Percentiles rank a stretch among this genome's conserved stretches.
phyloP scores from a whole-genome alignment of 352 stramenopile species.

The Achlya hypogyna region DNA sequence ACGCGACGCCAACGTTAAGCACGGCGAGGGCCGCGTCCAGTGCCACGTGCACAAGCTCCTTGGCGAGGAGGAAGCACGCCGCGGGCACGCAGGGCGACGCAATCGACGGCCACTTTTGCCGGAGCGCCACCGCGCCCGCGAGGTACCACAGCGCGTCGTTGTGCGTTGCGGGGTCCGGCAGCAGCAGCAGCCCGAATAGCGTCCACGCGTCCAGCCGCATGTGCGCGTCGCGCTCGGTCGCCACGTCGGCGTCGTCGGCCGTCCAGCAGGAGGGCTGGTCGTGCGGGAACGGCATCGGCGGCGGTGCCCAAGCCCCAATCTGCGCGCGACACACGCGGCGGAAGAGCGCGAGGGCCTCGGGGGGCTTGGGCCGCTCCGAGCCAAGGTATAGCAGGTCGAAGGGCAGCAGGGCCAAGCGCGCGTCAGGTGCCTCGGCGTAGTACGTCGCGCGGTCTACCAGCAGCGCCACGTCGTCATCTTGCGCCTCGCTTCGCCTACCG shows the following conservation, averaged over 20 bases:
- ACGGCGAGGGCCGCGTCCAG: not conserved
- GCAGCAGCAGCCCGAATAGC: not conserved
- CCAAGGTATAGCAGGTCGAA: slow-evolving; percentile 5
- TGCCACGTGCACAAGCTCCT: not conserved
- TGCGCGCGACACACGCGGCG: not conserved
- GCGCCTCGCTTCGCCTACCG: not conserved
- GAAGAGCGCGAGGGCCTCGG: not conserved
- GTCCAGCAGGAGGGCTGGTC: not conserved
- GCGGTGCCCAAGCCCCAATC: not conserved
- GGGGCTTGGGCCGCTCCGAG: not conserved
- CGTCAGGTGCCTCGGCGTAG: not conserved
- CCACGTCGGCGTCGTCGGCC: not conserved
- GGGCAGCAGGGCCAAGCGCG: not conserved
- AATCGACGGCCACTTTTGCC: not conserved
- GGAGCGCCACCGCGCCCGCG: not conserved
- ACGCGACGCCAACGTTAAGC: not conserved
- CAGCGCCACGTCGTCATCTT: not conserved
- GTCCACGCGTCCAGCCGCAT: not conserved
- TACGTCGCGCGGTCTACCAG: not conserved
- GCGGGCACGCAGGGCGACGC: not conserved
- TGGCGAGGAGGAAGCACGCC: not conserved
- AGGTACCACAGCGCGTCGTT: not conserved
- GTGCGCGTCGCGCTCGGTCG: not conserved
- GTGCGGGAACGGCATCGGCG: not conserved
- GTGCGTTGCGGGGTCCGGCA: not conserved